Evolutionary conservation across 2,329 filamentous ascomycete species (phyloP).

Genomic region (Incumbomyces lentus): DNA sequence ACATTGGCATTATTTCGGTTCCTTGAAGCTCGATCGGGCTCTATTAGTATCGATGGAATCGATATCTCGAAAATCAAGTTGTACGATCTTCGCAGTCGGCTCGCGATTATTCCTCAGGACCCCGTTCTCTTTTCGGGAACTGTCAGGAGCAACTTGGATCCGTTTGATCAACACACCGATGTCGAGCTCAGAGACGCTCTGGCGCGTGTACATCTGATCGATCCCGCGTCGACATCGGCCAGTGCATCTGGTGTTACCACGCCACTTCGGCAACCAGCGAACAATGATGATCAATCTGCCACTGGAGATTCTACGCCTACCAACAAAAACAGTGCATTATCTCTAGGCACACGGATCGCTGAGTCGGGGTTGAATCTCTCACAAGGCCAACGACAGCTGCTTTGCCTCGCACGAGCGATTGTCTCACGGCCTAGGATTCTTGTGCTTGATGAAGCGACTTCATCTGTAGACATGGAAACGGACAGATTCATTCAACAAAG

Average conservation of each 20-base stretch:
- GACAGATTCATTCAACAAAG: constrained; percentile 63
- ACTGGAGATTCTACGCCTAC: constrained; percentile 22
- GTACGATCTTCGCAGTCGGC: constrained; percentile 57
- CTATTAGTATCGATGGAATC: constrained; percentile 59
- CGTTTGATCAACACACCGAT: constrained; percentile 61
- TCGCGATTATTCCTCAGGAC: constrained; percentile 76
- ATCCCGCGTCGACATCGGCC: constrained; percentile 21
- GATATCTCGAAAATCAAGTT: constrained; percentile 65
- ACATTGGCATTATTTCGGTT: constrained; percentile 70
- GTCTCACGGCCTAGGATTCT: constrained; percentile 64
- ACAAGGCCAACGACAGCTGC: constrained; percentile 65
- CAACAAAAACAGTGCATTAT: constrained; percentile 57
- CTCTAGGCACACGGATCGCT: constrained; percentile 53
- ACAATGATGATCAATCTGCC: constrained; percentile 8
- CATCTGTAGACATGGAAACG: constrained; percentile 67
- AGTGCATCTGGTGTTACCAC: constrained; percentile 16
- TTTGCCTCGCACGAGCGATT: constrained; percentile 64
- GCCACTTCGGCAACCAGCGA: constrained; percentile 19
- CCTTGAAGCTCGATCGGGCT: constrained; percentile 56
- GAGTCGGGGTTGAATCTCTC: constrained; percentile 66
- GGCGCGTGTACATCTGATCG: constrained; percentile 57
- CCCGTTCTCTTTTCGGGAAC: constrained; percentile 75
- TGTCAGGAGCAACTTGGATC: constrained; percentile 64
- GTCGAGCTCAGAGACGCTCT: constrained; percentile 59
- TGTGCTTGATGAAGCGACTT: constrained; percentile 71